Percentiles rank a stretch among this genome's conserved stretches.
Evolutionary conservation across 345 rosid genomes (phyloP).

Genomic region (Aethionema arabicum): DNA sequence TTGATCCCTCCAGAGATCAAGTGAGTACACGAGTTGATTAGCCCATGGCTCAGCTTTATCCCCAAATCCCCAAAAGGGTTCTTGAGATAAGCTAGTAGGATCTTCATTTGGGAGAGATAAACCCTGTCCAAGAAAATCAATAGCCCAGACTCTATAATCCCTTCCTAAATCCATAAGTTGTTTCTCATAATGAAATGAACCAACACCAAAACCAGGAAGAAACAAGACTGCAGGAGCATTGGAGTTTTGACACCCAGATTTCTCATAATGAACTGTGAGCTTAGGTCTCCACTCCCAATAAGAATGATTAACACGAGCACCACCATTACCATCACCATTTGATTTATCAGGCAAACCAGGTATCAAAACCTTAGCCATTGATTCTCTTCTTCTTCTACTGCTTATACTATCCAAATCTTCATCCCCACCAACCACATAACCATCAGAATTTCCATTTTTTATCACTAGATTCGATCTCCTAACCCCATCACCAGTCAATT

Average conservation of each 20-base stretch:
- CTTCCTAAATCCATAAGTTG: conserved; percentile 86
- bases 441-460: conserved; percentile 42
- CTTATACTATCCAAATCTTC: conserved; percentile 42
- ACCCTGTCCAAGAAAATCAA: conserved; percentile 97
- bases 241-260: conserved; percentile 60
- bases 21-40: conserved; percentile 64
- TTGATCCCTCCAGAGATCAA: conserved; percentile 89
- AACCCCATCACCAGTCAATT: conserved; percentile 18
- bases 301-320: conserved; percentile 55
- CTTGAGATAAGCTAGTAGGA: conserved; percentile 51
- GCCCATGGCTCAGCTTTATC: conserved; percentile 85
- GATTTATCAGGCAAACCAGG: conserved; percentile 71
- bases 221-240: conserved; percentile 71
- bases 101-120: conserved; percentile 73
- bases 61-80: conserved; percentile 79
- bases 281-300: conserved; percentile 90
- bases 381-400: conserved; percentile 39
- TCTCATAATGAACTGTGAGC: conserved; percentile 69
- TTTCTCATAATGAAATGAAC: conserved; percentile 94
- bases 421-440: conserved; percentile 58
- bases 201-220: conserved; percentile 98
- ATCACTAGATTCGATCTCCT: conserved; percentile 38
- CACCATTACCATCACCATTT: conserved; percentile 40
- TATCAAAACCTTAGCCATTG: conserved; percentile 52
- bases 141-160: conserved; percentile 90